These are phyloP conservation scores for Malus orientalis DNA, from an alignment of 306 rosid species.

Conservation along the genomic window DNA sequence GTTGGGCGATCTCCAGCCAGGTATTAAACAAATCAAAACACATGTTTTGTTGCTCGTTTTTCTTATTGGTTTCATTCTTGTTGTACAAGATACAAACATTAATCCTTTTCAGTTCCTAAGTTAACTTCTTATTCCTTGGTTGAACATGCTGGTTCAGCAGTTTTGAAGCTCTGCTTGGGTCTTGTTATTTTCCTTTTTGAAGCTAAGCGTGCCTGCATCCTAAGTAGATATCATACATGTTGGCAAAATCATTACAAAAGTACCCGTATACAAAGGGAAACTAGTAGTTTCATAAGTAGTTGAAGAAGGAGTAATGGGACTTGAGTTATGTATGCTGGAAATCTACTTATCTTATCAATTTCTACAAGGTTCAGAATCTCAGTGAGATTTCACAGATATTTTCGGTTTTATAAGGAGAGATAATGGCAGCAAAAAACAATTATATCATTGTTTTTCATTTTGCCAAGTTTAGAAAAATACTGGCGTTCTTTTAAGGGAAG, in stretches of 20 bases:
- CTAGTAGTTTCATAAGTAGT: background rate
- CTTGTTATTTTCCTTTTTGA: background rate
- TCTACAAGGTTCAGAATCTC: background rate
- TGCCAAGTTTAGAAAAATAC: background rate
- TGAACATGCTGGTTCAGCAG: background rate
- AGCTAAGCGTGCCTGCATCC: background rate
- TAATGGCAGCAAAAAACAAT: background rate
- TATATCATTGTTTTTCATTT: background rate
- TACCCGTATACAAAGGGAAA: background rate
- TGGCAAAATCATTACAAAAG: background rate
- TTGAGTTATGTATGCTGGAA: background rate
- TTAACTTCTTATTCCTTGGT: background rate
- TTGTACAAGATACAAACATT: background rate
- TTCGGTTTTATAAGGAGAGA: background rate
- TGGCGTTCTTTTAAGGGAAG: background rate
- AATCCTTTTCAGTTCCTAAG: background rate
- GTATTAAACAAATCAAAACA: slow-evolving; percentile 23
- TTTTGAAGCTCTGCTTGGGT: background rate
- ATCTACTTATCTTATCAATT: background rate
- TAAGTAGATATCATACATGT: background rate
- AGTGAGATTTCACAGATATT: background rate
- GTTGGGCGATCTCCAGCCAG: slow-evolving; percentile 74
- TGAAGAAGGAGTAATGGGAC: background rate
- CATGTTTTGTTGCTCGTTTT: slow-evolving; percentile 5
- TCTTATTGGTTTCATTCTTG: background rate